phyloP scores from a whole-genome alignment of 139 green algal genomes.

The Eudorina sp. region DNA sequence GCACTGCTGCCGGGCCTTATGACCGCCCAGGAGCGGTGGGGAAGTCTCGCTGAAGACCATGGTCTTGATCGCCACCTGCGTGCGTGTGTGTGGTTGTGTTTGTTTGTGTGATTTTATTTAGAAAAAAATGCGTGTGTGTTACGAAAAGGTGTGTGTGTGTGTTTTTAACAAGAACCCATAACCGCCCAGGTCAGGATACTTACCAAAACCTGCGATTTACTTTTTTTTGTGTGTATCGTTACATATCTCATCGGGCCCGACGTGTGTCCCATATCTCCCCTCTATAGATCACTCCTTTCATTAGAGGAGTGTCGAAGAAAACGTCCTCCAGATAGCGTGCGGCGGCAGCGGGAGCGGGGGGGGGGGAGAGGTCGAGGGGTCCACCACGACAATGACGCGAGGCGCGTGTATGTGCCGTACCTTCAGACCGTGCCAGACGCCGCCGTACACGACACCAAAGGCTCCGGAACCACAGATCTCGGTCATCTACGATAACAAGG shows the following conservation, averaged over 20 bases:
- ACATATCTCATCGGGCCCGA: too few species aligned
- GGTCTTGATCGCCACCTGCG: constrained; percentile 29
- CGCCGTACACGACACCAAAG: constrained; percentile 44
- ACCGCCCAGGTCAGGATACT: too few species aligned
- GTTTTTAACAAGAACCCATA: too few species aligned
- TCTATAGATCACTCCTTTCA: too few species aligned
- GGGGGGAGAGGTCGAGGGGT: not conserved
- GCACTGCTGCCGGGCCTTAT: constrained; percentile 31
- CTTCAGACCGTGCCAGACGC: constrained; percentile 24
- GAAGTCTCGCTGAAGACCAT: constrained; percentile 12
- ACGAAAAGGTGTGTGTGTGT: too few species aligned
- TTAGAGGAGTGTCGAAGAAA: too few species aligned
- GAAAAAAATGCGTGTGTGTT: too few species aligned
- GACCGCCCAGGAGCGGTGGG: not conserved
- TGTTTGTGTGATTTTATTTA: too few species aligned
- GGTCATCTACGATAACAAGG: constrained; percentile 3
- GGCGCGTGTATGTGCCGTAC: not conserved
- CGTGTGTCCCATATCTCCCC: too few species aligned
- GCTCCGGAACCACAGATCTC: constrained; percentile 22
- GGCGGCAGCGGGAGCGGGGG: not conserved
- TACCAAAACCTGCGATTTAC: too few species aligned
- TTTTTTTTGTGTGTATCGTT: too few species aligned
- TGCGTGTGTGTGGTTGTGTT: not conserved
- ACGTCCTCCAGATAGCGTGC: too few species aligned
- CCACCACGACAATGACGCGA: not conserved